A percentile compares a stretch with the other conserved stretches of the same genome.
Evolutionary conservation across 164 flowering plant species (phyloP).

Genomic region (Warburgia ugandensis): DNA sequence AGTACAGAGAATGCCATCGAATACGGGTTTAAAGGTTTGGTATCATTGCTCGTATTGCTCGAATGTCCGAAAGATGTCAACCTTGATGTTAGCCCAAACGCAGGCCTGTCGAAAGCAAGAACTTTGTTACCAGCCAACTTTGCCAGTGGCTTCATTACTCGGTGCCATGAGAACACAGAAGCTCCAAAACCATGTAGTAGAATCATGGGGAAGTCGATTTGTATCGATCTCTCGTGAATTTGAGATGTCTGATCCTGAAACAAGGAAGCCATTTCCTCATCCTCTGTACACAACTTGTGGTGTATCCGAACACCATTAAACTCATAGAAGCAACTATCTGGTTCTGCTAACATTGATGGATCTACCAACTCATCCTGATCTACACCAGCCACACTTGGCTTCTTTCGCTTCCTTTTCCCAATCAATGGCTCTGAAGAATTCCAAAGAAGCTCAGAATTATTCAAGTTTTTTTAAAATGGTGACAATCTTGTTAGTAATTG

Average conservation of each 20-base stretch:
- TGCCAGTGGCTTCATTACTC: slow-evolving; percentile 73
- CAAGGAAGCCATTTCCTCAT: slow-evolving; percentile 12
- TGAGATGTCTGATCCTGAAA: slow-evolving; percentile 17
- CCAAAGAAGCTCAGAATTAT: neutral
- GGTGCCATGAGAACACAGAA: slow-evolving; percentile 81
- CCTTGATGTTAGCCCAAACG: slow-evolving; percentile 91
- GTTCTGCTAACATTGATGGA: slow-evolving; percentile 65
- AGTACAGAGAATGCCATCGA: slow-evolving; percentile 72
- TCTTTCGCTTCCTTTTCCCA: slow-evolving; percentile 28
- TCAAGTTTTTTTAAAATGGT: no score
- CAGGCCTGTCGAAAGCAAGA: slow-evolving; percentile 96
- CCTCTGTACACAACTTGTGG: slow-evolving; percentile 55
- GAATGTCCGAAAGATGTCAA: slow-evolving; percentile 12
- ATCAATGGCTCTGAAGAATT: slow-evolving; percentile 28
- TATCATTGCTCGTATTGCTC: slow-evolving; percentile 15
- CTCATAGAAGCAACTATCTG: slow-evolving; percentile 77
- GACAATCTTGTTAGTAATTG: no score
- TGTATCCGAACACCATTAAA: slow-evolving; percentile 78
- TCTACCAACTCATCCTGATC: slow-evolving; percentile 84
- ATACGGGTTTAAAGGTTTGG: slow-evolving; percentile 60
- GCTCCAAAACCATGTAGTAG: slow-evolving; percentile 94
- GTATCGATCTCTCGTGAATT: slow-evolving; percentile 11
- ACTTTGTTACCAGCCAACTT: slow-evolving; percentile 48
- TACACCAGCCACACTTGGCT: slow-evolving; percentile 53
- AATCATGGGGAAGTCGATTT: slow-evolving; percentile 46